Evolutionary conservation across 768 basidiomycete genomes (phyloP), one percentile per base, ranked within the genome.

Genomic region (Russula virescens): DNA sequence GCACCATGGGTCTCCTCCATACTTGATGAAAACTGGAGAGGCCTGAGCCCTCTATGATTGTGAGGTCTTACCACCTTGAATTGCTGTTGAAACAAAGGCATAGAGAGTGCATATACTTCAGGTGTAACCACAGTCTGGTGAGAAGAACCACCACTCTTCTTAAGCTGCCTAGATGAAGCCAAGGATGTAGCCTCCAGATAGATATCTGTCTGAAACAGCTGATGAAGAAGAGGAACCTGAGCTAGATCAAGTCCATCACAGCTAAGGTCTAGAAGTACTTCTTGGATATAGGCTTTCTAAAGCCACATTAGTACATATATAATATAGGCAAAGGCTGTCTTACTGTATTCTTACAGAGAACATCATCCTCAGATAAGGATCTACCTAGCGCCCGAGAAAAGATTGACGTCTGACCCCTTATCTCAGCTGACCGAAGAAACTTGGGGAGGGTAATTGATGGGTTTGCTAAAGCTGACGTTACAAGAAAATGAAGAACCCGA

Each of bases 401-500:
- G 7, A 35, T 8, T 25, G 51, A 45, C 1, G 23, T 9, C 45
- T 60, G 31, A 5, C 3, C 50, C 51, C 26, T 34, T 53, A 53
- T 21, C 8, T 45, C 59, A 5, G 31, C 23, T 19, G 18, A 46
- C 1, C 45, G 43, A 26, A 60, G 34, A 14, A 60, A 60, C 13
- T 38, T 9, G 3, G 51, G 3, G 43, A 60, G 43, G 2, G 18
- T 52, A 14, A 58, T 52, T 5, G 55, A 13, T 14, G 60, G 45
- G 43, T 62, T 49, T 46, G 54, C 55, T 28, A 58, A 11, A 5
- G 61, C 64, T 11, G 55, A 70, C 0, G 72, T 71, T 18, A 83
- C 72, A 5, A 84, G 62, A n/a, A 80, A 71, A 66, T 85, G 80
- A 1, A 82, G 72, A 19, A 85, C 57, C 1, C 75, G 77, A 64